A percentile compares a stretch with the other conserved stretches of the same genome.
These are phyloP conservation scores for Phytophthora pluvialis DNA, from an alignment of 352 stramenopile species.

Conservation along the genomic window DNA sequence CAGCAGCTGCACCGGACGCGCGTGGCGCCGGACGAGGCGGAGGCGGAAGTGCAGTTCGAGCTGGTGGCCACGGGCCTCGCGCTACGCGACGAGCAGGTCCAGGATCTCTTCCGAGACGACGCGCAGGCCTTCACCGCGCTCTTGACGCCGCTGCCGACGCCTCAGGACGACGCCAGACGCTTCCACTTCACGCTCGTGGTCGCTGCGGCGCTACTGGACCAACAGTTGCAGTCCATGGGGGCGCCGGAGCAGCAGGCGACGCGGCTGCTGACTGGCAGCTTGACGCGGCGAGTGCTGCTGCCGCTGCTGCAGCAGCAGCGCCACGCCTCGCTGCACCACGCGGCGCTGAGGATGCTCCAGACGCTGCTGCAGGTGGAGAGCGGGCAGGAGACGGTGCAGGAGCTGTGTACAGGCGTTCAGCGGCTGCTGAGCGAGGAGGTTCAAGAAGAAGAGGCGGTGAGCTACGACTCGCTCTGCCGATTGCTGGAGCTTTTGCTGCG, in stretches of 20 bases:
- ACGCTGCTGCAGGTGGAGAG: slow-evolving; percentile 23
- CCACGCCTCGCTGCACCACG: slow-evolving; percentile 37
- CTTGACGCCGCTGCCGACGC: slow-evolving; percentile 46
- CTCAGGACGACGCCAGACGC: slow-evolving; percentile 22
- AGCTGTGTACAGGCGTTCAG: slow-evolving; percentile 19
- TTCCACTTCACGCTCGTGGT: slow-evolving; percentile 61
- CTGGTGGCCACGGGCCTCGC: slow-evolving; percentile 52
- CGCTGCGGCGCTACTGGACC: slow-evolving; percentile 31
- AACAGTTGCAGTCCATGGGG: slow-evolving; percentile 26
- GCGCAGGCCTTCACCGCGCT: slow-evolving; percentile 28
- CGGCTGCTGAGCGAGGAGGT: slow-evolving; percentile 11
- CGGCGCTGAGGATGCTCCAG: slow-evolving; percentile 34
- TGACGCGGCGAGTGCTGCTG: slow-evolving; percentile 40
- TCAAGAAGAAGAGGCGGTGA: slow-evolving; percentile 21
- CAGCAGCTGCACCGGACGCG: slow-evolving; percentile 6
- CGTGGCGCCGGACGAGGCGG: slow-evolving; percentile 10
- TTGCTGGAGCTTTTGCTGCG: slow-evolving; percentile 54
- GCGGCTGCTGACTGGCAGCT: slow-evolving; percentile 9
- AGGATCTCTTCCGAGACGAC: slow-evolving; percentile 36
- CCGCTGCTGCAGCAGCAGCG: slow-evolving; percentile 34
- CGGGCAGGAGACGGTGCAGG: not conserved
- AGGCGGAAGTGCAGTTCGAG: slow-evolving; percentile 58
- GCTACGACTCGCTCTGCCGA: slow-evolving; percentile 56
- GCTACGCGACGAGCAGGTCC: slow-evolving; percentile 32
- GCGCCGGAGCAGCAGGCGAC: not conserved